Percentiles rank a stretch among this genome's conserved stretches.
phyloP scores from a whole-genome alignment of 2,329 filamentous ascomycete species.

The Phialophora expanda region DNA sequence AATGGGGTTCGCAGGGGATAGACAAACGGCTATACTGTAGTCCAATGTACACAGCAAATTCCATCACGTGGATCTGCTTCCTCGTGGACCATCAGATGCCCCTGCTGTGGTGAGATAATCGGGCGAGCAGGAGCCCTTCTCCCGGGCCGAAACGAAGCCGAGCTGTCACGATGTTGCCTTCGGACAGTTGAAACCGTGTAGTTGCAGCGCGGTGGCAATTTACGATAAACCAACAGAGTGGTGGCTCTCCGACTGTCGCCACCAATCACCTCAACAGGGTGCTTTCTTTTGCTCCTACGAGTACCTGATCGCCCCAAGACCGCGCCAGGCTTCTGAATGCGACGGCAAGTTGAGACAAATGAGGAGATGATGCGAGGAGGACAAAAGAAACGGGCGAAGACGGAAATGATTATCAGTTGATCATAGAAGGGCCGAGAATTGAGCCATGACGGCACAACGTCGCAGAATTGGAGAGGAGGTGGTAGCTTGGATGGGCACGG shows the following conservation, averaged over 20 bases:
- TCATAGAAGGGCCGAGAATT: constrained; percentile 34
- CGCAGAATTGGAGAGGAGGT: constrained; percentile 18
- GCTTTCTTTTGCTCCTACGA: not conserved
- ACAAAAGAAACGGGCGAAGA: constrained; percentile 3
- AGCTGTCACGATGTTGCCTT: constrained; percentile 8
- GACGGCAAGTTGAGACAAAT: constrained; percentile 5
- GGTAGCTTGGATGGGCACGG: not conserved
- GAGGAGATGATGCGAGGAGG: not conserved
- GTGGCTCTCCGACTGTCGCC: constrained; percentile 2
- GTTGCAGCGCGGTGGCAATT: constrained; percentile 20
- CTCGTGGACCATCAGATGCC: constrained; percentile 38
- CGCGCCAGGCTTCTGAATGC: not conserved
- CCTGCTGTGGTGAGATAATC: constrained; percentile 34
- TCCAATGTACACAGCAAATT: constrained; percentile 39
- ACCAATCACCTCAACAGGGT: constrained; percentile 21
- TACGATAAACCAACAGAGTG: constrained; percentile 7
- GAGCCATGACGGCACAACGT: constrained; percentile 25
- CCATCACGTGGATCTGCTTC: constrained; percentile 41
- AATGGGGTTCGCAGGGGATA: constrained; percentile 39
- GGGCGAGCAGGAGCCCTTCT: not conserved
- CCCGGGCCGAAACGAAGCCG: constrained; percentile 18
- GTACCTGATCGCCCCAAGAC: not conserved
- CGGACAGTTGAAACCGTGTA: not conserved
- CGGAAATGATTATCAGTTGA: constrained; percentile 20
- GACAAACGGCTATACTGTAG: constrained; percentile 42